These are phyloP conservation scores for Moesziomyces antarcticus DNA, from an alignment of 1,284 basidiomycete genomes.

Conservation along the genomic window DNA sequence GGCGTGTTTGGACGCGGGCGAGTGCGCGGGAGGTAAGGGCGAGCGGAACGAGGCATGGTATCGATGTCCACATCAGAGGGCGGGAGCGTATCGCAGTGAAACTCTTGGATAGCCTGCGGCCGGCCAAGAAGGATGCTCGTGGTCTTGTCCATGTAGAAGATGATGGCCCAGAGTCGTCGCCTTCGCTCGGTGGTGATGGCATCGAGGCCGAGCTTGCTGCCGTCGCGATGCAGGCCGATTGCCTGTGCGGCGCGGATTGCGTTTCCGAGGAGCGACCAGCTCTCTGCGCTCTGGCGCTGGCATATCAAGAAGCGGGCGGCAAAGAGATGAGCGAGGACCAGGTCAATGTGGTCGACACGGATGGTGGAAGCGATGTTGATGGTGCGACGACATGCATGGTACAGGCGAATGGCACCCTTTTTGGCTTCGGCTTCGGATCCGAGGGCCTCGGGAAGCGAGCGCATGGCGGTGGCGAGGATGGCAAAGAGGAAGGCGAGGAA, in stretches of 20 bases:
- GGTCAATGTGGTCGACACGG: conserved; percentile 63
- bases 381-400: conserved; percentile 75
- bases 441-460: conserved; percentile 81
- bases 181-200: conserved; percentile 86
- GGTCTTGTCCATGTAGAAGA: conserved; percentile 91
- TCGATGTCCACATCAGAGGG: conserved; percentile 84
- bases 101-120: conserved; percentile 82
- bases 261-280: conserved; percentile 93
- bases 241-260: conserved; percentile 93
- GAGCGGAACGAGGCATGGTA: conserved; percentile 67
- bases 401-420: conserved; percentile 53
- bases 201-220: conserved; percentile 73
- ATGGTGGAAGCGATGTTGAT: conserved; percentile 60
- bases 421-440: conserved; percentile 54
- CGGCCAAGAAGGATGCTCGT: conserved; percentile 86
- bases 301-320: conserved; percentile 89
- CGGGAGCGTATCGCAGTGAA: conserved; percentile 79
- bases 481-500: conserved; percentile 91
- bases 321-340: conserved; percentile 60
- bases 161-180: conserved; percentile 89
- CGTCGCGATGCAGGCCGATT: conserved; percentile 90
- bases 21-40: conserved; percentile 38
- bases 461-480: conserved; percentile 87
- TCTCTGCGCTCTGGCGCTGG: conserved; percentile 87
- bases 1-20: conserved; percentile 67